Base-by-base conservation (phyloP, 2,329 filamentous ascomycete genomes). In the Cytospora mali region DNA sequence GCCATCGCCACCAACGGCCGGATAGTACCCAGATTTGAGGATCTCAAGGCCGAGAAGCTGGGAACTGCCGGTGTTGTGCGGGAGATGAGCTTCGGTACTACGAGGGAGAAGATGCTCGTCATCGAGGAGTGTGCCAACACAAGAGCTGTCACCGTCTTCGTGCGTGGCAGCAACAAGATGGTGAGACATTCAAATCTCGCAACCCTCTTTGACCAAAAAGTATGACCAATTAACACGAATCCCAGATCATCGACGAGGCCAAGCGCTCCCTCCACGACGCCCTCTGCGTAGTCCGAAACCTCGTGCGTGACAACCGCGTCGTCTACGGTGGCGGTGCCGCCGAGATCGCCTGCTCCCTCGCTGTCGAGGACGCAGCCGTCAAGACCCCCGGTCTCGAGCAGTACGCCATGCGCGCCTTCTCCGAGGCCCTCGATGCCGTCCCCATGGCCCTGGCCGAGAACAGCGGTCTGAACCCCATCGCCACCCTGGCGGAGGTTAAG, bases 111-210 rank as follows among this genome's bases (percentile, higher is more conserved):
- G 87, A 99, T 99, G 95, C 83, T 99, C 71, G 92, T 99, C 62
- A 99, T 99, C 71, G 96, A 99, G 80, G 95, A 99, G 79, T 99
- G 95, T 75, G 95, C 96, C 73, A 99, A 99, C 81, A 97, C 92
- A 63, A 85, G 95, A 71, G 95, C 95, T 51, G 96, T 99, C 65
- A 99, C 95, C 3, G 88, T 96, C 61, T 99, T 99, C 76, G 91
- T 99, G 65, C 86, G 95, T 72, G 95, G 95, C 72, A 96, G 93
- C 83, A 99, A 99, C 86, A 99, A 98, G 84, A 99, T 99, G 95
- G 92, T 94, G 78, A 74, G 84, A 21, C 31, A 16, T n/a, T 28
- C 13, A 52, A 9, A 53, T 6, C 10, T 66, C n/a, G n/a, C 65
- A 58, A 69, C 48, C n/a, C 27, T 18, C 49, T 7, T 21, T 33